Base-by-base conservation (phyloP, 164 flowering plant genomes). In the Brasenia schreberi region DNA sequence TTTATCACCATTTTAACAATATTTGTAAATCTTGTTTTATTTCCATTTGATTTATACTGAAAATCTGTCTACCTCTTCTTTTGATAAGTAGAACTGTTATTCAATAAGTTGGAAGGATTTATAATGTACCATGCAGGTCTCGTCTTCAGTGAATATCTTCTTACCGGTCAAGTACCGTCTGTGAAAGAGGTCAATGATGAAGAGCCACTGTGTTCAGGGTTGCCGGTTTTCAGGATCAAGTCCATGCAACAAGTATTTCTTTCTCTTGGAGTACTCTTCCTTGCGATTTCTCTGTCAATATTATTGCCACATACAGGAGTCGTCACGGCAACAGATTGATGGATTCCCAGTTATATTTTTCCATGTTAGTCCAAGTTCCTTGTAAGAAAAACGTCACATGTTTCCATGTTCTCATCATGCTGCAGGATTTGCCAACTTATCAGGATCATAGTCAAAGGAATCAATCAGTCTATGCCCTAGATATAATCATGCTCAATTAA, bases 121-220 rank as follows among this genome's bases (percentile, higher is more conserved):
- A 5, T 2, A n/a, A 10, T 68, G 61, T 19, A 39, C 49, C 59
- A 45, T 19, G 70, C 83, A 94, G 99, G 96, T 81, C 69, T 95
- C 73, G 85, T 95, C 72, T 95, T 95, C 19, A 91, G 97, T 67
- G 96, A 95, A 74, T 95, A 95, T 83, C 87, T 95, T 59, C 80
- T 88, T 5, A 91, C 87, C 66, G 97, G 99, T 43, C 87, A 89
- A 77, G 89, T 87, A 65, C 97, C 99, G 81, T 69, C 89, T 42
- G 71, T 88, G 66, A 88, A 79, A 77, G 99, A 92, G 72, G 97
- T 89, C 76, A 95, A 95, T 74, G 82, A 81, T 66, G 94, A 86
- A 71, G 99, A 95, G 71, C 99, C 99, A 64, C 83, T 95, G 58
- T 88, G 92, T 75, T 90, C 94, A 66, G 85, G 84, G 19, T 42